Conservation (phyloP, 78 protist species). For the Dictyostelium discoideum region DNA sequence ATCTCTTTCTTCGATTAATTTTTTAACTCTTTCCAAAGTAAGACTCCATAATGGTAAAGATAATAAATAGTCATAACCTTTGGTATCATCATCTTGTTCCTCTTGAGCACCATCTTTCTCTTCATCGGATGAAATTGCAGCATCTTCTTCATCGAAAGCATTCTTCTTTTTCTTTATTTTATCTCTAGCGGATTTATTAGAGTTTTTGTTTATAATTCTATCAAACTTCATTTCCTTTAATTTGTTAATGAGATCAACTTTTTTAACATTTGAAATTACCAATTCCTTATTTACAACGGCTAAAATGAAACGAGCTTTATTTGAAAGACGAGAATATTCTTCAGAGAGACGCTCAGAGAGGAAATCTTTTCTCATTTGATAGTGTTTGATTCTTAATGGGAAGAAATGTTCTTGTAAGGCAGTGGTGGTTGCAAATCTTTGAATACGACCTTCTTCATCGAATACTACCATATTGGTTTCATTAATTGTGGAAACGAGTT, state of each 20-base stretch:
- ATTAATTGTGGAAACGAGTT: neutral
- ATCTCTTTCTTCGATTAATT: constrained; percentile 74
- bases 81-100: constrained; percentile 34
- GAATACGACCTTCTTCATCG: constrained; percentile 89
- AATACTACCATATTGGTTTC: constrained; percentile 93
- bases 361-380: constrained; percentile 90
- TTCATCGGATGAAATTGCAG: constrained; percentile 14
- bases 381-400: constrained; percentile 83
- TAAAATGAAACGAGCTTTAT: constrained; percentile 90
- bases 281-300: constrained; percentile 86
- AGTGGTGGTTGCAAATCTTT: constrained; percentile 80
- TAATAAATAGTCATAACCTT: constrained; percentile 75
- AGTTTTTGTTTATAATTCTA: constrained; percentile 25
- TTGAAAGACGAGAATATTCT: constrained; percentile 62
- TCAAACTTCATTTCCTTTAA: constrained; percentile 66
- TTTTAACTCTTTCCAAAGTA: constrained; percentile 87
- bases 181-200: neutral
- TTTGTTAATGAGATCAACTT: constrained; percentile 79
- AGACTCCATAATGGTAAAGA: constrained; percentile 88
- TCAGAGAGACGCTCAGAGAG: neutral
- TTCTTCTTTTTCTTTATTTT: neutral
- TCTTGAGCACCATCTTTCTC: neutral
- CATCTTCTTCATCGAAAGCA: constrained; percentile 3
- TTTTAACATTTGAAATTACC: constrained; percentile 73
- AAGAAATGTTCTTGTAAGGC: constrained; percentile 92